These are phyloP conservation scores for Reutealis trisperma DNA, from an alignment of 345 rosid species.

Conservation along the genomic window DNA sequence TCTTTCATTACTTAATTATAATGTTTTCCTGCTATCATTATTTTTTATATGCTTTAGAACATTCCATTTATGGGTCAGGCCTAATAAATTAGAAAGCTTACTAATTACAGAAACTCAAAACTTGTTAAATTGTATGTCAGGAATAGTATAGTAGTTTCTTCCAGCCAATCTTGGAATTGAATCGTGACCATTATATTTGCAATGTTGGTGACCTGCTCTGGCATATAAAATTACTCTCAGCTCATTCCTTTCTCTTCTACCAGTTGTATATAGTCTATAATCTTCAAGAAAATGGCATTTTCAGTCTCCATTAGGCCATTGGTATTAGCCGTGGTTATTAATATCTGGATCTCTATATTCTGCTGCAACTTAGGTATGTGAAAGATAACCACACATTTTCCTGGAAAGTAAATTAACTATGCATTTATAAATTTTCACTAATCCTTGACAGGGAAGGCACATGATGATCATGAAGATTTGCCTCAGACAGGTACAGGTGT, in stretches of 20 bases:
- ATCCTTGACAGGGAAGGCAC: constrained; percentile 42
- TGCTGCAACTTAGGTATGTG: constrained; percentile 40
- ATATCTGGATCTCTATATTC: constrained; percentile 29
- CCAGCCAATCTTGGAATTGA: constrained; percentile 14
- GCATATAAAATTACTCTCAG: constrained; percentile 26
- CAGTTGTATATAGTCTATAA: constrained; percentile 11
- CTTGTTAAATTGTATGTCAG: constrained; percentile 7
- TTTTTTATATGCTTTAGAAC: not conserved
- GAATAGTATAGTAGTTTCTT: not conserved
- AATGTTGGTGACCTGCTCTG: constrained; percentile 13
- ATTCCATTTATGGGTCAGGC: constrained; percentile 9
- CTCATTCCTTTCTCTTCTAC: constrained; percentile 17
- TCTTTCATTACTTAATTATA: not conserved
- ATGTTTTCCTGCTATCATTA: not conserved
- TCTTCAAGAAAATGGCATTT: constrained; percentile 48
- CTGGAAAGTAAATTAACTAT: not conserved
- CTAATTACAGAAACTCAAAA: constrained; percentile 3
- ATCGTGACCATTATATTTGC: not conserved
- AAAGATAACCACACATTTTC: not conserved
- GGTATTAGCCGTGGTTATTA: constrained; percentile 30
- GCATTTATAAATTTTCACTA: constrained; percentile 15
- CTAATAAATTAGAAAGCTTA: constrained; percentile 5
- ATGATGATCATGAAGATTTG: constrained; percentile 19
- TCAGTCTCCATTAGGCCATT: constrained; percentile 19
- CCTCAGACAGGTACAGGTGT: constrained; percentile 9